These are phyloP conservation scores for Xylaria scruposa DNA, from an alignment of 495 filamentous ascomycete genomes.

Conservation along the genomic window DNA sequence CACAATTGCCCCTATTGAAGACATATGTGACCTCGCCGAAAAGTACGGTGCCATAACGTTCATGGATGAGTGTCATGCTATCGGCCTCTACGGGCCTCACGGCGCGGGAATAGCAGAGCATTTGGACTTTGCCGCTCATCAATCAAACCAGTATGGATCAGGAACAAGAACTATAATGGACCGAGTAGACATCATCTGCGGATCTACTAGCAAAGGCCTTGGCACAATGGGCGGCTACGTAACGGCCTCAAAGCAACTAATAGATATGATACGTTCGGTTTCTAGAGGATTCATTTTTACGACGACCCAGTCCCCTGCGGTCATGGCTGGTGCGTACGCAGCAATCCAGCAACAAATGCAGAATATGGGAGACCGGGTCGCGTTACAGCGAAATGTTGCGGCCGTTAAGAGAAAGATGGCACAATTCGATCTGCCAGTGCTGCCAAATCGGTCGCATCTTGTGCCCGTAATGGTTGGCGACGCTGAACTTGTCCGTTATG, in stretches of 20 bases:
- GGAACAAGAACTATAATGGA: slow-evolving; percentile 77
- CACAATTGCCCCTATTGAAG: slow-evolving; percentile 79
- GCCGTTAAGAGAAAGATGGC: slow-evolving; percentile 72
- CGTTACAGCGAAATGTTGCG: slow-evolving; percentile 84
- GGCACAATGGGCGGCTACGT: slow-evolving; percentile 88
- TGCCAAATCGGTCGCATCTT: slow-evolving; percentile 85
- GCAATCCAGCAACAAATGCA: slow-evolving; percentile 79
- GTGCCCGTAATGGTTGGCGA: slow-evolving; percentile 81
- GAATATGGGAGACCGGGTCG: slow-evolving; percentile 70
- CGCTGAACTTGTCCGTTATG: slow-evolving; percentile 75
- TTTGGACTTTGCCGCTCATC: slow-evolving; percentile 75
- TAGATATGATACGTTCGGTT: slow-evolving; percentile 81
- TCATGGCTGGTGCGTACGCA: slow-evolving; percentile 80
- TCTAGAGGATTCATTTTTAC: slow-evolving; percentile 91
- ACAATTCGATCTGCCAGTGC: slow-evolving; percentile 76
- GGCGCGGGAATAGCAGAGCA: slow-evolving; percentile 87
- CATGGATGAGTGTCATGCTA: slow-evolving; percentile 88
- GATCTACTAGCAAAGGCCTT: slow-evolving; percentile 86
- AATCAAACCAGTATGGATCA: slow-evolving; percentile 35
- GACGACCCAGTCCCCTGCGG: slow-evolving; percentile 80
- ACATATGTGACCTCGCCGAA: slow-evolving; percentile 84
- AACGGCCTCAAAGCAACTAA: slow-evolving; percentile 75
- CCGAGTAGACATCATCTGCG: slow-evolving; percentile 81
- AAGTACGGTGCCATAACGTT: slow-evolving; percentile 89
- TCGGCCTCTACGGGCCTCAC: slow-evolving; percentile 87